Evolutionary conservation across 345 rosid species (phyloP).

Genomic region (Camelina hispida): DNA sequence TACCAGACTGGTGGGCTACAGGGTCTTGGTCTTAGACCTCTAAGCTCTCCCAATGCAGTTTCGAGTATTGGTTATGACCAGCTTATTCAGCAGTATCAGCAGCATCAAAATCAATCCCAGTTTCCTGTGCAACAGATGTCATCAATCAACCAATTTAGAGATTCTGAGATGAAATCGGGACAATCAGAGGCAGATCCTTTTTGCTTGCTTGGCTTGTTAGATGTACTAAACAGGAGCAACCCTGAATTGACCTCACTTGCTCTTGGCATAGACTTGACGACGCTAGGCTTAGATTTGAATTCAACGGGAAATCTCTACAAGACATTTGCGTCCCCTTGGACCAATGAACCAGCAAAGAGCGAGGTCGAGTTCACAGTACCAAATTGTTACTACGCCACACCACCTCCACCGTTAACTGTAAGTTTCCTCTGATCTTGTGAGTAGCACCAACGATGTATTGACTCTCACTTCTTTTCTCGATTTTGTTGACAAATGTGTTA

Average conservation of each 20-base stretch:
- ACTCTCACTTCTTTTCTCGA: neutral
- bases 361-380: slow-evolving; percentile 95
- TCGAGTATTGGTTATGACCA: slow-evolving; percentile 83
- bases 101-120: slow-evolving; percentile 86
- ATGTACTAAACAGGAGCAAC: slow-evolving; percentile 76
- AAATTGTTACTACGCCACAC: slow-evolving; percentile 87
- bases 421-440: slow-evolving; percentile 31
- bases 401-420: slow-evolving; percentile 81
- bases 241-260: slow-evolving; percentile 83
- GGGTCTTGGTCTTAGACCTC: slow-evolving; percentile 85
- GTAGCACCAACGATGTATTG: slow-evolving; percentile 8
- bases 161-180: slow-evolving; percentile 74
- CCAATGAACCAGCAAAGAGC: slow-evolving; percentile 93
- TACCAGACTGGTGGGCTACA: slow-evolving; percentile 83
- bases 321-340: slow-evolving; percentile 99
- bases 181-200: slow-evolving; percentile 80
- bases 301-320: slow-evolving; percentile 91
- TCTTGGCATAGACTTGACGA: slow-evolving; percentile 93
- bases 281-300: slow-evolving; percentile 92
- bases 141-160: slow-evolving; percentile 84
- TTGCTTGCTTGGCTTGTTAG: slow-evolving; percentile 82
- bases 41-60: slow-evolving; percentile 72
- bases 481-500: neutral
- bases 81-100: slow-evolving; percentile 87
- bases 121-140: slow-evolving; percentile 90